A percentile compares a stretch with the other conserved stretches of the same genome.
Evolutionary conservation across 177 flowering plant genomes (phyloP).

Genomic region (Vitis hybrid): DNA sequence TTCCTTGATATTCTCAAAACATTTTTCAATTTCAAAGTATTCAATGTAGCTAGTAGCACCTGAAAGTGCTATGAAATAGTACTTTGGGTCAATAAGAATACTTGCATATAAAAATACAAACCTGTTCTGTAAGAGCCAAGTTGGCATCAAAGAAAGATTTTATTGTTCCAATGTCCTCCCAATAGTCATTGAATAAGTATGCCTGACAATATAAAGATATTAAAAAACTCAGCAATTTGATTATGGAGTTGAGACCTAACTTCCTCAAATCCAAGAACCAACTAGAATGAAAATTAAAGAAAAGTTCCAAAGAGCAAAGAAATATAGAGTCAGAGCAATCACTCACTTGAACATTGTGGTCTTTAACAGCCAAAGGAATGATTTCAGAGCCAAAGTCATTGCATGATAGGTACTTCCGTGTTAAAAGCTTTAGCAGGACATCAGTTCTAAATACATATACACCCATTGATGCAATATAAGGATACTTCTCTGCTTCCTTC

Average conservation of each 20-base stretch:
- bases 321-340: not conserved
- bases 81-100: not conserved
- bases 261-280: not conserved
- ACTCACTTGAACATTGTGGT: conserved; percentile 79
- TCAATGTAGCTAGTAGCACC: not conserved
- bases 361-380: conserved; percentile 73
- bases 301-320: not conserved
- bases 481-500: conserved; percentile 51
- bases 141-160: conserved; percentile 91
- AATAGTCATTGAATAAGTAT: conserved; percentile 86
- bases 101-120: conserved; percentile 19
- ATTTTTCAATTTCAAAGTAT: too few relatives aligned
- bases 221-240: conserved; percentile 3
- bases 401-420: conserved; percentile 55
- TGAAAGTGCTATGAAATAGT: not conserved
- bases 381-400: conserved; percentile 97
- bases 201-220: conserved; percentile 50
- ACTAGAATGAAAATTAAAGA: not conserved
- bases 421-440: conserved; percentile 69
- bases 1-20: too few relatives aligned
- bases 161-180: conserved; percentile 99
- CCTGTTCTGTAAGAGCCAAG: conserved; percentile 94
- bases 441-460: conserved; percentile 85
- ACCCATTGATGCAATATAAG: conserved; percentile 97
- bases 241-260: not conserved